These are phyloP conservation scores for Arctium minus DNA, from an alignment of 129 eudicot genomes.

Conservation along the genomic window DNA sequence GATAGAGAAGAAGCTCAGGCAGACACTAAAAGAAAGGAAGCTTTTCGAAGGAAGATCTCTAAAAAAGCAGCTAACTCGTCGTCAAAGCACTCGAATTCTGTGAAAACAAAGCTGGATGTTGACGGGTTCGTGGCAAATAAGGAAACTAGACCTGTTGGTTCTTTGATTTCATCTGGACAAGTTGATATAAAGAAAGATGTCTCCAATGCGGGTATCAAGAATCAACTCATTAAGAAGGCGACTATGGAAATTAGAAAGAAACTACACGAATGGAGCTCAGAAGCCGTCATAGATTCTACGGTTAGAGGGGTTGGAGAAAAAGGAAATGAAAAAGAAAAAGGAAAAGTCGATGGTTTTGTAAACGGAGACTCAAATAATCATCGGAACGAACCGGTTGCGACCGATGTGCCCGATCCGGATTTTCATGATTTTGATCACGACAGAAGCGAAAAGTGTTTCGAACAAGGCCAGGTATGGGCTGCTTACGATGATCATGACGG, in stretches of 20 bases:
- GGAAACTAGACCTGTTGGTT: background rate
- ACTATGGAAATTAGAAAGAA: conserved; percentile 44
- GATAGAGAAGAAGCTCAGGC: conserved; percentile 70
- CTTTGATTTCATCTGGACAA: conserved; percentile 8
- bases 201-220: conserved; percentile 18
- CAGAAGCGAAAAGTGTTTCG: conserved; percentile 49
- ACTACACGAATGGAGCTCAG: conserved; percentile 41
- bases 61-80: conserved; percentile 24
- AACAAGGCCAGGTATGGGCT: conserved; percentile 72
- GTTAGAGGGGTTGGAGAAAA: background rate
- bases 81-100: conserved; percentile 12
- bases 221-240: conserved; percentile 51
- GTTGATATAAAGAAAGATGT: conserved; percentile 19
- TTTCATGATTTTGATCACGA: conserved; percentile 63
- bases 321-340: background rate
- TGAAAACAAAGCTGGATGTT: conserved; percentile 35
- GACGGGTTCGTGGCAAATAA: conserved; percentile 14
- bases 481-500: conserved; percentile 72
- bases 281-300: background rate
- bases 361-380: background rate
- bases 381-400: background rate
- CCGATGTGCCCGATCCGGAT: conserved; percentile 60
- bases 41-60: conserved; percentile 43
- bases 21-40: conserved; percentile 52
- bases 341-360: background rate